A percentile compares a stretch with the other conserved stretches of the same genome.
These are phyloP conservation scores for Yamadazyma jaroonii DNA, from an alignment of 1,139 yeast genomes.

Conservation along the genomic window DNA sequence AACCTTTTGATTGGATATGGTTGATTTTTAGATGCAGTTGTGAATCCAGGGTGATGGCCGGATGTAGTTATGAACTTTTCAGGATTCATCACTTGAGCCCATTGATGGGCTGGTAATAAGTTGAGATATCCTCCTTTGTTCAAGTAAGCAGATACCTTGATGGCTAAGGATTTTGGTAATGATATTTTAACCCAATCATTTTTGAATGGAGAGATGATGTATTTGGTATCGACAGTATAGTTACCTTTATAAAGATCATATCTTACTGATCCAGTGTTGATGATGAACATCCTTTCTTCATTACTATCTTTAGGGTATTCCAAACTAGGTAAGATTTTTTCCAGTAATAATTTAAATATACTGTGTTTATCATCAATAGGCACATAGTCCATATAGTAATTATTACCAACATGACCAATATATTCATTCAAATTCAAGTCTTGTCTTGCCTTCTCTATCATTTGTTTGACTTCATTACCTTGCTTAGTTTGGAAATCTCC, in stretches of 20 bases:
- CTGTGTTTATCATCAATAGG: conserved; percentile 61
- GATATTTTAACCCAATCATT: conserved; percentile 70
- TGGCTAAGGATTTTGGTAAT: conserved; percentile 51
- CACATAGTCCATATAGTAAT: conserved; percentile 68
- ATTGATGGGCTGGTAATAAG: conserved; percentile 29
- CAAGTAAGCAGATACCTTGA: conserved; percentile 43
- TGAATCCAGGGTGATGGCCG: too few species aligned
- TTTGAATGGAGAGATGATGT: conserved; percentile 80
- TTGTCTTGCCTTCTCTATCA: conserved; percentile 44
- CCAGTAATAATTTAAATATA: conserved; percentile 58
- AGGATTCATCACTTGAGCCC: conserved; percentile 3
- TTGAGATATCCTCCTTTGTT: conserved; percentile 46
- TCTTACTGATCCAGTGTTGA: conserved; percentile 87
- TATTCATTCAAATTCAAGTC: conserved; percentile 53
- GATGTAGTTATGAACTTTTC: not conserved
- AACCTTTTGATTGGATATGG: conserved; percentile 15
- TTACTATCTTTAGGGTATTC: conserved; percentile 8
- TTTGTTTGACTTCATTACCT: conserved; percentile 50
- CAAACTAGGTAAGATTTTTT: conserved; percentile 59
- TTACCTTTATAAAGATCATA: conserved; percentile 87
- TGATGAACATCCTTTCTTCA: conserved; percentile 57
- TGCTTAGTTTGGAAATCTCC: conserved; percentile 41
- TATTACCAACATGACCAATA: conserved; percentile 62
- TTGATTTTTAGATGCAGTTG: not conserved
- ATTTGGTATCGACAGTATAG: conserved; percentile 78